Percentiles rank a stretch among this genome's conserved stretches.
These are phyloP conservation scores for Fraxinus sp. DNA, from an alignment of 305 asterid genomes.

Conservation along the genomic window DNA sequence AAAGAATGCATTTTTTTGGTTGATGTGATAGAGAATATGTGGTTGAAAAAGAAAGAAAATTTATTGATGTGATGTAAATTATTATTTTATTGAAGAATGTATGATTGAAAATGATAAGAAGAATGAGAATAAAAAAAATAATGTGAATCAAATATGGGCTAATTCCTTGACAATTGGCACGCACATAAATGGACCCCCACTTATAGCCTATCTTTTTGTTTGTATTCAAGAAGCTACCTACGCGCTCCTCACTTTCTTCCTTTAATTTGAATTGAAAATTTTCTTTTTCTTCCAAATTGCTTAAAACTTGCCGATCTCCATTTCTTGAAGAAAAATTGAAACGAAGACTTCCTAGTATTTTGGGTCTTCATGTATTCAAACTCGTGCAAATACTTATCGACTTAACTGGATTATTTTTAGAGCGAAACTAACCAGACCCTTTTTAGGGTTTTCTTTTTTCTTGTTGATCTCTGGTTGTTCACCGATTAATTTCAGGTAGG, in stretches of 20 bases:
- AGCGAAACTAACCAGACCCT: not conserved
- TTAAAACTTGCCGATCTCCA: not conserved
- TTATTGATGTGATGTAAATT: too few relatives aligned
- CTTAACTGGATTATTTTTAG: not conserved
- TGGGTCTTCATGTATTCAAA: not conserved
- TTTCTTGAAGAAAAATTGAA: not conserved
- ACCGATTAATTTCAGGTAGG: not conserved
- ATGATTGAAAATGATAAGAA: too few relatives aligned
- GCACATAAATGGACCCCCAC: not conserved
- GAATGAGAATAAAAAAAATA: too few relatives aligned
- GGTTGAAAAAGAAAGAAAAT: too few relatives aligned
- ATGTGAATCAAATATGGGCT: not conserved
- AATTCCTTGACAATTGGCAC: not conserved
- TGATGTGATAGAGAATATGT: too few relatives aligned
- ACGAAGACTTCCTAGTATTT: not conserved
- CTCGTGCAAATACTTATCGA: not conserved
- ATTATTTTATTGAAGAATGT: too few relatives aligned
- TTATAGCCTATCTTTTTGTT: not conserved
- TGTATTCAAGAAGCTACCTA: not conserved
- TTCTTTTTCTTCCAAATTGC: not conserved
- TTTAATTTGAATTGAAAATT: not conserved
- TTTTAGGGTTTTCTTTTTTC: not conserved
- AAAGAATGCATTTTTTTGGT: too few relatives aligned
- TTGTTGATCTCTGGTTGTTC: not conserved
- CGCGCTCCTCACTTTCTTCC: not conserved